Evolutionary conservation across 192 early-diverging fungal species (phyloP), one percentile per base, ranked within the genome.

Genomic region (Coemansia sp.): DNA sequence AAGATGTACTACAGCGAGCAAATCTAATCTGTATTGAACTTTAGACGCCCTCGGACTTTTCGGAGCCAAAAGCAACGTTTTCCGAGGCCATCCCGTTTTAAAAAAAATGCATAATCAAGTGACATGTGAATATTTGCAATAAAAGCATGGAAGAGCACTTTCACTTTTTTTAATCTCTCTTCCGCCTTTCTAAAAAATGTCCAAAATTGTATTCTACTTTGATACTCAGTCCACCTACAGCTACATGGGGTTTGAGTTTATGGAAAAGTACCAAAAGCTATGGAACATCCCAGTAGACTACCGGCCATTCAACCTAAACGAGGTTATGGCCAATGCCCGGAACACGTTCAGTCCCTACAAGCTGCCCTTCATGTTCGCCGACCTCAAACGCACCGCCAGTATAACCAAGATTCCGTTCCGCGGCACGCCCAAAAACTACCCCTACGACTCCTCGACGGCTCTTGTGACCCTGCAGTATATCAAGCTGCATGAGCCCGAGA

Each of bases 181-280:
- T 9, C 32, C 32, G 7, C 6, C 6, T 34, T 34, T 1, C 32
- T 5, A 8, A 59, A 11, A 28, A 1, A 12, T 53, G 40, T 31
- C 59, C 11, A 38, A 39, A 8, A 69, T 69, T 34, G 57, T 67
- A 31, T 74, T 67, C 21, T 74, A 74, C 53, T 74, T 74, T 64
- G 71, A 74, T 53, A 56, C 38, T 16, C 60, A 53, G 15, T 74
- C 71, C 36, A 23, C 57, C 14, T 74, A 64, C 57, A 74, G 71
- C 56, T 74, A 74, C 56, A 62, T 74, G 6, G 71, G 71, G 10
- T 74, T 74, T 26, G 71, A 74, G 64, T 74, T 74, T 56, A 74
- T 74, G 71, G 71, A 74, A 42, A 60, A 45, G 32, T 74, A 74
- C 57, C 46, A 44, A 15, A 14, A 41, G 40, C 56, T 74, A 10